Percentiles rank a stretch among this genome's conserved stretches.
These are phyloP conservation scores for Cucumis melo DNA, from an alignment of 306 rosid genomes.

Conservation along the genomic window DNA sequence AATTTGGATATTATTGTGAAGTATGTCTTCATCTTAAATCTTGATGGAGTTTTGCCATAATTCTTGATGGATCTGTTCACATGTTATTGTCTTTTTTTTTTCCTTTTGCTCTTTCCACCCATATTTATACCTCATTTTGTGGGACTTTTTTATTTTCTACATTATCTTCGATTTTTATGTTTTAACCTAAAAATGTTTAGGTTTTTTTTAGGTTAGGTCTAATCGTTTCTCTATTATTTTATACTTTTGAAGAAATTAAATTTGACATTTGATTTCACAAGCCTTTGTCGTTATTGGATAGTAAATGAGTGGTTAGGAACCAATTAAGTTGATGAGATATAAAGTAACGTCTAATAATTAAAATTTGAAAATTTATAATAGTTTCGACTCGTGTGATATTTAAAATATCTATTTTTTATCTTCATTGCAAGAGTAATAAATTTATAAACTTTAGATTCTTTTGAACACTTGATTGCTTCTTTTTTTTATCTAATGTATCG, in stretches of 20 bases:
- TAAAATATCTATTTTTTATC: too few relatives aligned
- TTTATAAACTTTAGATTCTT: too few relatives aligned
- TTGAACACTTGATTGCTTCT: too few relatives aligned
- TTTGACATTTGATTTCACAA: background rate
- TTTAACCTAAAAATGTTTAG: background rate
- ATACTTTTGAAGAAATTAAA: background rate
- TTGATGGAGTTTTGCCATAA: background rate
- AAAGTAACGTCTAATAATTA: too few relatives aligned
- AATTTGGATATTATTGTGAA: background rate
- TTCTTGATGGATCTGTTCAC: background rate
- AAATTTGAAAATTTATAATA: too few relatives aligned
- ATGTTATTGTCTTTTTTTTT: background rate
- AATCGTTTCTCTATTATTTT: background rate
- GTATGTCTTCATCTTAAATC: background rate
- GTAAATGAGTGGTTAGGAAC: background rate
- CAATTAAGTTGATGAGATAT: background rate
- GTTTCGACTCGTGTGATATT: too few relatives aligned
- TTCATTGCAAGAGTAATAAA: too few relatives aligned
- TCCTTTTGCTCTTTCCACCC: background rate
- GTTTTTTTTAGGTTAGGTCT: background rate
- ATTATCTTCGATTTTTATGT: too few relatives aligned
- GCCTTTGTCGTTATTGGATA: too few relatives aligned
- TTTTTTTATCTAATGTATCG: too few relatives aligned
- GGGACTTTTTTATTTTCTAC: too few relatives aligned
- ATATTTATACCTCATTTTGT: background rate